phyloP scores from a whole-genome alignment of 2,329 filamentous ascomycete species.

The Ophiocordyceps sinensis region DNA sequence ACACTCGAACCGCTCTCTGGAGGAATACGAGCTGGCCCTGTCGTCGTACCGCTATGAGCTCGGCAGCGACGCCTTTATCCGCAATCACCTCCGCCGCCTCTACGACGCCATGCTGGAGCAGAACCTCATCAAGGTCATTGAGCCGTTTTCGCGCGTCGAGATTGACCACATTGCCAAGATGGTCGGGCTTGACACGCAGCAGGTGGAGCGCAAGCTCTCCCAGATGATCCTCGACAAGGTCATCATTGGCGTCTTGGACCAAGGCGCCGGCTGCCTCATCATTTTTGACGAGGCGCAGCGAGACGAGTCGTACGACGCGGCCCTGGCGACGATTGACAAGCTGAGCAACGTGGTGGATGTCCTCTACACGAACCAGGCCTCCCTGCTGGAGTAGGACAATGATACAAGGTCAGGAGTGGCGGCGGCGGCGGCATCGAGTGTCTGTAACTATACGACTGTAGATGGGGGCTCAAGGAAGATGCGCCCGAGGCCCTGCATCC shows the following conservation, averaged over 20 bases:
- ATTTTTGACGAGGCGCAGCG: conserved; percentile 91
- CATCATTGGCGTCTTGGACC: conserved; percentile 92
- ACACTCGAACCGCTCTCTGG: conserved; percentile 86
- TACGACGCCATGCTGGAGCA: conserved; percentile 99
- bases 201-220: conserved; percentile 94
- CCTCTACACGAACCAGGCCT: conserved; percentile 94
- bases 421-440: conserved; percentile 4
- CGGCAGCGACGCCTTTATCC: conserved; percentile 88
- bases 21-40: conserved; percentile 91
- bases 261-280: conserved; percentile 93
- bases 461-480: background rate
- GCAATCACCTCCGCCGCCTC: conserved; percentile 84
- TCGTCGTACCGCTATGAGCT: conserved; percentile 86
- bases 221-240: conserved; percentile 99
- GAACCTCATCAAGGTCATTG: conserved; percentile 98
- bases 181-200: conserved; percentile 88
- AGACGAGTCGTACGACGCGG: conserved; percentile 88
- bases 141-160: conserved; percentile 94
- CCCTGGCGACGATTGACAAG: conserved; percentile 91
- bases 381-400: conserved; percentile 62
- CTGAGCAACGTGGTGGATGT: conserved; percentile 94
- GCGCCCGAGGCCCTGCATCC: no score
- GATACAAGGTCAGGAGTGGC: background rate
- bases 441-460: background rate
- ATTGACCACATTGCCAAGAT: conserved; percentile 95